These are phyloP conservation scores for Rhodotorula toruloides DNA, from an alignment of 768 basidiomycete species.

Conservation along the genomic window DNA sequence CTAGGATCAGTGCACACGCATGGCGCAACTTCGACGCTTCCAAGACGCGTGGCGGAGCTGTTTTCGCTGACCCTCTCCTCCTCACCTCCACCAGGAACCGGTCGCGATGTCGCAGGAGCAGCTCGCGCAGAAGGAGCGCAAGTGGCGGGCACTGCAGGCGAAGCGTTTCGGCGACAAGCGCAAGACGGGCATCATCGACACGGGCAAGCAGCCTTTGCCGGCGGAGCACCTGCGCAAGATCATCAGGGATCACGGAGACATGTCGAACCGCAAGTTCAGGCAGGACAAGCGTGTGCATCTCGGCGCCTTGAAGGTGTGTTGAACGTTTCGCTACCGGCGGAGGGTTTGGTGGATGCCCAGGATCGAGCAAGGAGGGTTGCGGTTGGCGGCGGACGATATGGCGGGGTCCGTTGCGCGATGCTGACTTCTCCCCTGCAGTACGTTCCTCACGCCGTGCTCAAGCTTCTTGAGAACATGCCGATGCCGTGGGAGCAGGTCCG, in stretches of 20 bases:
- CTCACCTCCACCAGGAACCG: conserved; percentile 49
- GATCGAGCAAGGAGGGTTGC: neutral
- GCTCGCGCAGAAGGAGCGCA: conserved; percentile 85
- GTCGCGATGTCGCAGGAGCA: conserved; percentile 58
- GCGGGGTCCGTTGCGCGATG: too few relatives aligned
- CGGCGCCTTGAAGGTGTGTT: conserved; percentile 63
- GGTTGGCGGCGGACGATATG: neutral
- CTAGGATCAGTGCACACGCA: too few relatives aligned
- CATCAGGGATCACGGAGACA: conserved; percentile 81
- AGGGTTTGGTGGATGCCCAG: too few relatives aligned
- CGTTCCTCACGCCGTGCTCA: conserved; percentile 98
- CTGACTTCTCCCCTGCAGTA: conserved; percentile 51
- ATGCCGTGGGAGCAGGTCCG: conserved; percentile 69
- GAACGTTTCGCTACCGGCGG: neutral
- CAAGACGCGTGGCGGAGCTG: too few relatives aligned
- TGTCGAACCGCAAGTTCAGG: conserved; percentile 98
- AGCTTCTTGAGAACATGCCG: conserved; percentile 79
- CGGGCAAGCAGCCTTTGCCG: conserved; percentile 74
- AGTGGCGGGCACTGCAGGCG: conserved; percentile 91
- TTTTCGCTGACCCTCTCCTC: neutral
- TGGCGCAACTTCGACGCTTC: too few relatives aligned
- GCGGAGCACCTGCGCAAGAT: conserved; percentile 99
- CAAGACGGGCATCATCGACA: conserved; percentile 80
- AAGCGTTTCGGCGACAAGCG: conserved; percentile 87
- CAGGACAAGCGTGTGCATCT: conserved; percentile 99